These are phyloP conservation scores for Chaetomium cochliodes DNA, from an alignment of 495 filamentous ascomycete genomes.

Conservation along the genomic window DNA sequence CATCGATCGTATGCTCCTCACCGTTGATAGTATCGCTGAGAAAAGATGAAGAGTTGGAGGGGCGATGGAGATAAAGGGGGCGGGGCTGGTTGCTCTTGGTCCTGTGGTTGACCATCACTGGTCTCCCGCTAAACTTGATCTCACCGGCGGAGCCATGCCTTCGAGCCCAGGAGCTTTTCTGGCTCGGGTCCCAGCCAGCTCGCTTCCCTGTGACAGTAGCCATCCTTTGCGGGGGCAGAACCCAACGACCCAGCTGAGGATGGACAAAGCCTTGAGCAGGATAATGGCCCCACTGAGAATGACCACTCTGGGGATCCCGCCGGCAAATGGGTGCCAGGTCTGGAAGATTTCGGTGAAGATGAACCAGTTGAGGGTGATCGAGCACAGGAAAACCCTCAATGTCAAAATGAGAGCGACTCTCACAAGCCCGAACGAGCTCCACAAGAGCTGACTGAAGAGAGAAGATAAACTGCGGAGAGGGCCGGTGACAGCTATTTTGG, in stretches of 20 bases:
- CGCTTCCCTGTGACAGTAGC: background rate
- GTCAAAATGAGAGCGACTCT: background rate
- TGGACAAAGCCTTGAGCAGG: background rate
- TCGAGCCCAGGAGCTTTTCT: background rate
- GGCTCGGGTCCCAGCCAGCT: background rate
- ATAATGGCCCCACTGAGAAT: background rate
- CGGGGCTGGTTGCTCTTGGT: background rate
- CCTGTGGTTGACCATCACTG: slow-evolving; percentile 24
- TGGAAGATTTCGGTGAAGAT: background rate
- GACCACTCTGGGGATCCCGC: background rate
- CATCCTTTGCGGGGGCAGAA: background rate
- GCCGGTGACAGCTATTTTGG: background rate
- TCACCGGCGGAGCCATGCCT: background rate
- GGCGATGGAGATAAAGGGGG: background rate
- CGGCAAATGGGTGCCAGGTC: background rate
- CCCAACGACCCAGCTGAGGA: background rate
- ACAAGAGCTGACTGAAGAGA: slow-evolving; percentile 4
- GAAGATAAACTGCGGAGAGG: background rate
- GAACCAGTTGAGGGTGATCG: slow-evolving; percentile 1
- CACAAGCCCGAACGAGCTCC: background rate
- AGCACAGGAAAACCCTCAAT: background rate
- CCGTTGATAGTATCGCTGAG: slow-evolving; percentile 13
- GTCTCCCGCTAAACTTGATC: background rate
- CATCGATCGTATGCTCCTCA: slow-evolving; percentile 20
- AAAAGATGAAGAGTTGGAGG: slow-evolving; percentile 6